Evolutionary conservation across 2,329 filamentous ascomycete species (phyloP), one percentile per base, ranked within the genome.

Genomic region (Arthrinium phaeospermum): DNA sequence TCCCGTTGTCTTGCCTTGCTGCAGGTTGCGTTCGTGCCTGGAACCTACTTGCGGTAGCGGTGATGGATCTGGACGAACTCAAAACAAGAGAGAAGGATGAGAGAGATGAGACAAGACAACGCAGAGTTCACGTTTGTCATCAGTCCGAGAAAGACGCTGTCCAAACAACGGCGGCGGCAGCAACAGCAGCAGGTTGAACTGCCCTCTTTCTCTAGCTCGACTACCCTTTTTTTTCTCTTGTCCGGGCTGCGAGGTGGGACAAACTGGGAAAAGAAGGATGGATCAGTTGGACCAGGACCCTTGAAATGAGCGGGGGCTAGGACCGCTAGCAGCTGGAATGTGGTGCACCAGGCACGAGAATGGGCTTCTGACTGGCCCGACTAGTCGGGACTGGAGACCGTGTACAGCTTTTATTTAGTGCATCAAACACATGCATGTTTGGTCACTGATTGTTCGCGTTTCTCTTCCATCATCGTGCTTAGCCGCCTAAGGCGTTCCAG

Each of bases 1-100:
- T 64, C 57, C 57, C 57, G 57, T 64, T 64, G 57, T 64, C 57
- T 64, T 34, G 57, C 57, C 34, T n/a, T 41, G 57, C 57, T 64
- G 57, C 14, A 16, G 53, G 57, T 64, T 64, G 57, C 57, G 57
- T 41, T 64, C 57, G 57, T 64, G 57, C 57, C 57, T 64, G 30
- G 57, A 41, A 41, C 22, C 57, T 41, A 64, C 14, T 34, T 22
- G 7, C 30, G 57, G 57, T 24, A 64, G 57, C 41, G 34, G 34
- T 64, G 57, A 41, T n/a, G 57, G 22, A 41, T 41, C 34, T 41
- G 57, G 57, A 64, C 34, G 57, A 64, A 64, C 57, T 61, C 53
- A 61, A 64, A 64, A 64, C 41, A 37, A 30, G 13, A 30, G 51
- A 57, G 47, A 49, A 51, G 13, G 6, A 30, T 30, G 51, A 34